Conservation (phyloP, 2,329 filamentous ascomycete genomes). For the Coniochaeta pulveracea region DNA sequence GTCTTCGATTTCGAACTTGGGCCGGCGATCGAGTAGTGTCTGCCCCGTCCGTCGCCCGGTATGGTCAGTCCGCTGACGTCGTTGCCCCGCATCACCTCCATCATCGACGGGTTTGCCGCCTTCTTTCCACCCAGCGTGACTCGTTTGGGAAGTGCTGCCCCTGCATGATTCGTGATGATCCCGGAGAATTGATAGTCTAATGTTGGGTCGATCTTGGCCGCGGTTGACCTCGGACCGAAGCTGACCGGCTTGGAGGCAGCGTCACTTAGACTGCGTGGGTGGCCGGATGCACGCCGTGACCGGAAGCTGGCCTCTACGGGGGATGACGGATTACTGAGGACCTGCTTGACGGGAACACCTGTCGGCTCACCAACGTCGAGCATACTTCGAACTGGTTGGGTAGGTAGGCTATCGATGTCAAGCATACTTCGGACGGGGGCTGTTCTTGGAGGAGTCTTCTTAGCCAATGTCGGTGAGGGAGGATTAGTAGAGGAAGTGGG, state of each 20-base stretch:
- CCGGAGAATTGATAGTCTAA: conserved; percentile 51
- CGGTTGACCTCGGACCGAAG: conserved; percentile 28
- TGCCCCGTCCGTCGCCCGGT: conserved; percentile 29
- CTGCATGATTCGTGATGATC: conserved; percentile 41
- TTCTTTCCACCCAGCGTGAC: conserved; percentile 32
- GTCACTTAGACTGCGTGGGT: conserved; percentile 45
- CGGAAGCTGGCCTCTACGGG: conserved; percentile 29
- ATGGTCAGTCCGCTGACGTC: conserved; percentile 39
- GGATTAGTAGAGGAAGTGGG: conserved; percentile 13
- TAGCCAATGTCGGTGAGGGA: conserved; percentile 9
- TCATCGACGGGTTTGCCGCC: conserved; percentile 26
- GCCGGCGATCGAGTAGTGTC: conserved; percentile 26
- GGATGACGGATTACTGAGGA: conserved; percentile 33
- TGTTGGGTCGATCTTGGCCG: conserved; percentile 27
- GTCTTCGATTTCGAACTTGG: conserved; percentile 19
- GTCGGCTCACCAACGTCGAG: conserved; percentile 31
- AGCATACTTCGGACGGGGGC: conserved; percentile 51
- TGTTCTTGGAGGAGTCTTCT: conserved; percentile 22
- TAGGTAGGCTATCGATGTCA: conserved; percentile 36
- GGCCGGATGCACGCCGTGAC: conserved; percentile 17
- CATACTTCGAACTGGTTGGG: conserved; percentile 37
- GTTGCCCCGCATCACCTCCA: conserved; percentile 40
- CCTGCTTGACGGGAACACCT: conserved; percentile 14
- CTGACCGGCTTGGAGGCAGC: conserved; percentile 33
- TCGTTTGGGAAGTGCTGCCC: conserved; percentile 37